Evolutionary conservation across 1,139 yeast genomes (phyloP).

Genomic region (Magnusiomyces paraingens): DNA sequence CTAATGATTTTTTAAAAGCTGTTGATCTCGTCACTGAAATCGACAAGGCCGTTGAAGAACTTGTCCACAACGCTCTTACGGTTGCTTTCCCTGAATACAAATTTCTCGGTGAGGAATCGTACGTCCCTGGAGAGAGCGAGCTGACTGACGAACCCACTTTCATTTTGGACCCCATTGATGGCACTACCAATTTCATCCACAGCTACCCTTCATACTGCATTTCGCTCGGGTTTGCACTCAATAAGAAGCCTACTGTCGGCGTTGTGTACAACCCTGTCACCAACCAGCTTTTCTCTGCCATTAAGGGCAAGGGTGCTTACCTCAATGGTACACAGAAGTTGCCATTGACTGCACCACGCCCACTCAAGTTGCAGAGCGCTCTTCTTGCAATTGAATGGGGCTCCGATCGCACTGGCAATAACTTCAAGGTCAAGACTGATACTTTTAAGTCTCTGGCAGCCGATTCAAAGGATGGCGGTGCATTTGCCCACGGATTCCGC

Average conservation of each 20-base stretch:
- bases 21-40: slow-evolving; percentile 55
- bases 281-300: slow-evolving; percentile 44
- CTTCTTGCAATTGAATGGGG: slow-evolving; percentile 57
- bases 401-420: slow-evolving; percentile 46
- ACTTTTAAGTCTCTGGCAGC: slow-evolving; percentile 43
- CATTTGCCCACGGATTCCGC: slow-evolving; percentile 53
- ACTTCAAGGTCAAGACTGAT: slow-evolving; percentile 43
- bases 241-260: slow-evolving; percentile 48
- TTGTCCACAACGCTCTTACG: slow-evolving; percentile 37
- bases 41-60: slow-evolving; percentile 48
- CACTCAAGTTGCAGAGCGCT: slow-evolving; percentile 44
- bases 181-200: slow-evolving; percentile 57
- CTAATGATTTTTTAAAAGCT: slow-evolving; percentile 23
- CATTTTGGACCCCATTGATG: slow-evolving; percentile 57
- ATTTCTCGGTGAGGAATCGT: slow-evolving; percentile 56
- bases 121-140: slow-evolving; percentile 40
- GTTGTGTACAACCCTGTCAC: slow-evolving; percentile 53
- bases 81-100: slow-evolving; percentile 41
- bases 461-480: slow-evolving; percentile 39
- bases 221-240: slow-evolving; percentile 49
- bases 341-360: slow-evolving; percentile 35
- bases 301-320: slow-evolving; percentile 47
- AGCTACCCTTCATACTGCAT: slow-evolving; percentile 54
- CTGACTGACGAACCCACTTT: slow-evolving; percentile 51
- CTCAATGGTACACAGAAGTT: slow-evolving; percentile 39